Percentiles rank a stretch among this genome's conserved stretches.
Evolutionary conservation across 306 rosid genomes (phyloP).

Genomic region (Arachis hypogaea): DNA sequence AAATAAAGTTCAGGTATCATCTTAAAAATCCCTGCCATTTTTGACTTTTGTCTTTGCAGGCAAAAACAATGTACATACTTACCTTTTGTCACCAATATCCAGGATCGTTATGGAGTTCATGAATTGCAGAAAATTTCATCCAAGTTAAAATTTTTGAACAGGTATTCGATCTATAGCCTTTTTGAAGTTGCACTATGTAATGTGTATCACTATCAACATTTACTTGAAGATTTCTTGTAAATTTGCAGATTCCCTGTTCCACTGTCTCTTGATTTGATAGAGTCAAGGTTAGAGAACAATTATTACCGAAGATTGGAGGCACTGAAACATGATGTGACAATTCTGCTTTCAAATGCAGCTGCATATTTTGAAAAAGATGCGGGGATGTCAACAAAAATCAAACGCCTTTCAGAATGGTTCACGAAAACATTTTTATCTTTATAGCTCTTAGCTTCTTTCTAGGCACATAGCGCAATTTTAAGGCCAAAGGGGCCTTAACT

Average conservation of each 20-base stretch:
- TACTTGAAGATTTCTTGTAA: slow-evolving; percentile 29
- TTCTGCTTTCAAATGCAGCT: slow-evolving; percentile 66
- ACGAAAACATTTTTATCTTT: slow-evolving; percentile 54
- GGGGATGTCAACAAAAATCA: slow-evolving; percentile 54
- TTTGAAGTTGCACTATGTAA: background rate
- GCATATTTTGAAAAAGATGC: slow-evolving; percentile 66
- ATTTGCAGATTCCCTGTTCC: slow-evolving; percentile 89
- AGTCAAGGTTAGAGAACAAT: slow-evolving; percentile 74
- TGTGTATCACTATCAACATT: background rate
- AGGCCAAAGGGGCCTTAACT: slow-evolving; percentile 46
- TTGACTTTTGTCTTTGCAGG: slow-evolving; percentile 12
- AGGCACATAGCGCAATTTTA: slow-evolving; percentile 41
- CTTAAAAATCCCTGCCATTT: slow-evolving; percentile 4
- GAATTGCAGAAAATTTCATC: slow-evolving; percentile 65
- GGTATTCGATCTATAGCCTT: slow-evolving; percentile 52
- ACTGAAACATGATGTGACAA: slow-evolving; percentile 71
- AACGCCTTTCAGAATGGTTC: slow-evolving; percentile 88
- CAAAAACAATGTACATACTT: slow-evolving; percentile 18
- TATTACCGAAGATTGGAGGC: slow-evolving; percentile 93
- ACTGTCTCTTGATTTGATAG: slow-evolving; percentile 70
- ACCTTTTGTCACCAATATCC: slow-evolving; percentile 44
- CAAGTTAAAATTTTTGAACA: slow-evolving; percentile 66
- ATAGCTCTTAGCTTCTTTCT: slow-evolving; percentile 47
- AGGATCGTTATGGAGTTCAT: slow-evolving; percentile 82
- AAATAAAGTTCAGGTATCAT: slow-evolving; percentile 65